phyloP scores from a whole-genome alignment of 73 alveolate genomes.

The Paramecium sexaurelia region DNA sequence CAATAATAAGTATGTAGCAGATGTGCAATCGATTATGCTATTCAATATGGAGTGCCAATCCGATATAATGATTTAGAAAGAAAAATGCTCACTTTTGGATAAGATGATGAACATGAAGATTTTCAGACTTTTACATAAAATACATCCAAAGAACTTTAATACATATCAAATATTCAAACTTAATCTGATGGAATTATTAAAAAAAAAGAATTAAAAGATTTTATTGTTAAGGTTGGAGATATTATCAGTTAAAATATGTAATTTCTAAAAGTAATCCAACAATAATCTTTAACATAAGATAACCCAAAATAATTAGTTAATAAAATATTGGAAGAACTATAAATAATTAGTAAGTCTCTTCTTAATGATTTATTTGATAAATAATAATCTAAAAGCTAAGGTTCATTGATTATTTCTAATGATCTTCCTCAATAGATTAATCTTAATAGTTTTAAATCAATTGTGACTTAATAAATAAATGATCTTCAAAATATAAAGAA shows the following conservation, averaged over 20 bases:
- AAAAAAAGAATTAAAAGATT: slow-evolving; percentile 37
- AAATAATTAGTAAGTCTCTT: background rate
- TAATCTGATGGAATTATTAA: slow-evolving; percentile 13
- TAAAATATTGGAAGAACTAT: slow-evolving; percentile 22
- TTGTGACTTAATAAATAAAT: background rate
- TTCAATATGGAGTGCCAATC: background rate
- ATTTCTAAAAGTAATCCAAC: background rate
- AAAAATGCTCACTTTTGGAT: slow-evolving; percentile 55
- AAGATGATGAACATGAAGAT: slow-evolving; percentile 46
- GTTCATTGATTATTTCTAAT: background rate
- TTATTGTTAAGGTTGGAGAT: slow-evolving; percentile 42
- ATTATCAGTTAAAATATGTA: slow-evolving; percentile 1
- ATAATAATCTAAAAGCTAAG: background rate
- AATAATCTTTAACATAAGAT: background rate
- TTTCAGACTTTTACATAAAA: background rate
- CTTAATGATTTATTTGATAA: slow-evolving; percentile 2
- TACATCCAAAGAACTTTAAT: slow-evolving; percentile 10
- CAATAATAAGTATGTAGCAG: slow-evolving; percentile 6
- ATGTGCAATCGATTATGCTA: slow-evolving; percentile 51
- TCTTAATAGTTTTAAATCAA: background rate
- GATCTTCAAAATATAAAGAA: slow-evolving; percentile 36
- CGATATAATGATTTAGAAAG: background rate
- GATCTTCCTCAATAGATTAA: background rate
- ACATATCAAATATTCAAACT: background rate
- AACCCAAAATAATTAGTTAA: background rate